Conservation (phyloP, 2,329 filamentous ascomycete genomes). For the Exophiala mesophila region DNA sequence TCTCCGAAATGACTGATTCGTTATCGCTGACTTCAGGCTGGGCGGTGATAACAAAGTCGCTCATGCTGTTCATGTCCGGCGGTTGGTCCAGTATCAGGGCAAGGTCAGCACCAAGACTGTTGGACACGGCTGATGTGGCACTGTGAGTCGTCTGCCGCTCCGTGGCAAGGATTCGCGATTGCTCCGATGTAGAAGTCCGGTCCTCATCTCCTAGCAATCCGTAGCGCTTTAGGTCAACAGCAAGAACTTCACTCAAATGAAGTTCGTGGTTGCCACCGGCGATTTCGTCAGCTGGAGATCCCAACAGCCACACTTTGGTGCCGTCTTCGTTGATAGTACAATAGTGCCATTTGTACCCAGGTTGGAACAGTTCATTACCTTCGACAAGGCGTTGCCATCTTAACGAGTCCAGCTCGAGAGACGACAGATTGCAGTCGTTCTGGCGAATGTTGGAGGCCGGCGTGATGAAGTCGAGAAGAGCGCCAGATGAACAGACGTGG, state of each 20-base stretch:
- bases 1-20: conserved; percentile 44
- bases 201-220: conserved; percentile 81
- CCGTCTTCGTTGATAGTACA: conserved; percentile 93
- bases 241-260: conserved; percentile 89
- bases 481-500: conserved; percentile 89
- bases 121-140: conserved; percentile 28
- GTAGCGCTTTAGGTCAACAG: conserved; percentile 86
- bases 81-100: conserved; percentile 81
- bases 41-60: conserved; percentile 88
- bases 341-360: conserved; percentile 96
- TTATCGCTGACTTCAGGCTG: conserved; percentile 64
- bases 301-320: conserved; percentile 95
- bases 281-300: conserved; percentile 73
- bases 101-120: conserved; percentile 75
- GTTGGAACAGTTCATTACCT: conserved; percentile 85
- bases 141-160: conserved; percentile 52
- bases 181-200: conserved; percentile 48
- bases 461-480: conserved; percentile 88
- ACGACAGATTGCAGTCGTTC: conserved; percentile 84
- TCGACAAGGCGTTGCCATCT: conserved; percentile 95
- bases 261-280: conserved; percentile 75
- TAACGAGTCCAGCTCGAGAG: conserved; percentile 77
- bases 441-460: conserved; percentile 81
- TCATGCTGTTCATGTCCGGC: conserved; percentile 70
- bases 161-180: conserved; percentile 45